Evolutionary conservation across 148 eudicot genomes (phyloP), one percentile per base, ranked within the genome.

Genomic region (Silene uniflora): DNA sequence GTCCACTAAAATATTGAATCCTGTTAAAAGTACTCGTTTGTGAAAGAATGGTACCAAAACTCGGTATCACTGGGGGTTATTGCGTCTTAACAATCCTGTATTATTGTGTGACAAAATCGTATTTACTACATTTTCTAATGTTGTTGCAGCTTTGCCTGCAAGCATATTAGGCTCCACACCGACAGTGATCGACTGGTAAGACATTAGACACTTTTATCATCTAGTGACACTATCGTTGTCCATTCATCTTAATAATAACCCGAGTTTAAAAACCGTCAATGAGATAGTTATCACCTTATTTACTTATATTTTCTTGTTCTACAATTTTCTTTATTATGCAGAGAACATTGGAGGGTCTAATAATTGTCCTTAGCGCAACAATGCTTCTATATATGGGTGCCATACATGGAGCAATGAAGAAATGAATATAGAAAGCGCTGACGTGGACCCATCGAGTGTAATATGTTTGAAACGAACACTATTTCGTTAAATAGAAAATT

Each of bases 131-230:
- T 59, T 6, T 73, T 62, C 18, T 10, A 21, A 44, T 49, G 73
- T 49, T 69, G 73, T 69, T 69, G 75, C 83, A 83, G 85, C 29
- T 83, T 83, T 80, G 86, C 86, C 21, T 80, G 73, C 23, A 83
- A 83, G 74, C 86, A 83, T 73, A 83, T 83, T 69, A 83, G 80
- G 83, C 83, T 83, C 55, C 81, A 83, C 71, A 83, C 86, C 1
- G 39, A 77, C 61, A 80, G 78, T 23, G 64, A 74, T 4, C 81
- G 79, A 49, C 44, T 83, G 86, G 86, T 83, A 77, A 65, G 16
- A 13, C 60, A 10, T 3, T 25, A 8, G 9, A n/a, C 3, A 16
- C 19, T 7, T 6, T 39, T 39, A 39, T 39, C 44, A 39, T 39
- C 44, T 39, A 7, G 44, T 1, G 44, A 39, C 44, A 7, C 44